These are phyloP conservation scores for Coniochaeta ligniaria DNA, from an alignment of 2,329 filamentous ascomycete genomes.

Conservation along the genomic window DNA sequence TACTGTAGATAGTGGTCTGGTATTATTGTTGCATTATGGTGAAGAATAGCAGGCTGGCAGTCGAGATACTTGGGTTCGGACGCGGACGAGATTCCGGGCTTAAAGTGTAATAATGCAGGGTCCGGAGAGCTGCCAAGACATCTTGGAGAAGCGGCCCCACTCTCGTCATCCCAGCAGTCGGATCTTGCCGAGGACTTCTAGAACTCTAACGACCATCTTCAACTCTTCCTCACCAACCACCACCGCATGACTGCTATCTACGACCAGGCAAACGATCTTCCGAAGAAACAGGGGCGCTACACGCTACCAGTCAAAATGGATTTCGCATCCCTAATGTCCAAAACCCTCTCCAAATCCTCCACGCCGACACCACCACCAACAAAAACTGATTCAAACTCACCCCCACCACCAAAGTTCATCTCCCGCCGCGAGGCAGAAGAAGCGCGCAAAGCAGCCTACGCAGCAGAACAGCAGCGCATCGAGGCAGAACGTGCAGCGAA, in stretches of 20 bases:
- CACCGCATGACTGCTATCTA: background rate
- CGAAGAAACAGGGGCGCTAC: background rate
- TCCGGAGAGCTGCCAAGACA: background rate
- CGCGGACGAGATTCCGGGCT: background rate
- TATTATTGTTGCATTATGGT: background rate
- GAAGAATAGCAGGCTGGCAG: background rate
- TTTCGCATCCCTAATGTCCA: slow-evolving; percentile 88
- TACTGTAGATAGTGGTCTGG: background rate
- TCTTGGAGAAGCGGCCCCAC: background rate
- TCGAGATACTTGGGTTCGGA: background rate
- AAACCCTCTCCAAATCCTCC: slow-evolving; percentile 81
- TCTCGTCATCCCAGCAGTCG: background rate
- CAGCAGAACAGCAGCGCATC: slow-evolving; percentile 69
- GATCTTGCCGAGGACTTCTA: background rate
- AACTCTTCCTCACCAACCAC: background rate
- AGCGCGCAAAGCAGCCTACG: slow-evolving; percentile 71
- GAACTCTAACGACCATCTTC: slow-evolving; percentile 4
- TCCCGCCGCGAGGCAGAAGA: slow-evolving; percentile 83
- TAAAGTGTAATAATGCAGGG: background rate
- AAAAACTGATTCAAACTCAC: background rate
- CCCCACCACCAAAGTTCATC: slow-evolving; percentile 56
- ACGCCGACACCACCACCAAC: slow-evolving; percentile 9
- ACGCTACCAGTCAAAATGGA: slow-evolving; percentile 58
- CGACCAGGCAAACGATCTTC: background rate
- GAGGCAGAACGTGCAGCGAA: slow-evolving; percentile 65